phyloP scores from a whole-genome alignment of 2,329 filamentous ascomycete genomes.

The Aspergillus jensenii region DNA sequence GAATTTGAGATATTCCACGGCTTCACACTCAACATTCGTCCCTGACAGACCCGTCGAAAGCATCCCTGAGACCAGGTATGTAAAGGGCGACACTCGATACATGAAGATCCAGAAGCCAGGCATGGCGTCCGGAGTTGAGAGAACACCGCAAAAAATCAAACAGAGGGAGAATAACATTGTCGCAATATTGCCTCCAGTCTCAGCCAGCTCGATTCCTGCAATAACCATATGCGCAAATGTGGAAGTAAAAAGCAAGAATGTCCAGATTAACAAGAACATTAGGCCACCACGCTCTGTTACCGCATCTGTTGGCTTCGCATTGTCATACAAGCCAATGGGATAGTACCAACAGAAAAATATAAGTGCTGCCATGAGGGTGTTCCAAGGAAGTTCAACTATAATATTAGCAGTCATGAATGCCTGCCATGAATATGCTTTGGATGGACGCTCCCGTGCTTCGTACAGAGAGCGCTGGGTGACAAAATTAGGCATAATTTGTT shows the following conservation, averaged over 20 bases:
- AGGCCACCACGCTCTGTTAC: slow-evolving; percentile 59
- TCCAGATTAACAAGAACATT: slow-evolving; percentile 63
- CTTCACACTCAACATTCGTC: slow-evolving; percentile 28
- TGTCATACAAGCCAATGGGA: slow-evolving; percentile 52
- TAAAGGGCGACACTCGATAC: slow-evolving; percentile 69
- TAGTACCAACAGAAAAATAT: slow-evolving; percentile 70
- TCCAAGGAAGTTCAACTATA: slow-evolving; percentile 69
- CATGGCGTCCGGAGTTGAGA: slow-evolving; percentile 55
- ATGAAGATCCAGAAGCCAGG: slow-evolving; percentile 79
- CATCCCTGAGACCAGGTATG: slow-evolving; percentile 55
- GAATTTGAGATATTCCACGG: slow-evolving; percentile 33
- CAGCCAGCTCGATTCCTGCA: slow-evolving; percentile 66
- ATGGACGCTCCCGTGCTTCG: slow-evolving; percentile 61
- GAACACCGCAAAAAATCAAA: slow-evolving; percentile 57
- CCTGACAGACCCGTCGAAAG: slow-evolving; percentile 40
- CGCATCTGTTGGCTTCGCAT: slow-evolving; percentile 38
- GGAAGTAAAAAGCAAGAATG: slow-evolving; percentile 69
- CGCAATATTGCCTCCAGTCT: slow-evolving; percentile 65
- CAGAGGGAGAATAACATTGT: slow-evolving; percentile 60
- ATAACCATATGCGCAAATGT: slow-evolving; percentile 75
- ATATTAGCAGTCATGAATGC: slow-evolving; percentile 71
- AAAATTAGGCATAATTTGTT: slow-evolving; percentile 60
- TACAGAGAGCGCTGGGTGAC: slow-evolving; percentile 59
- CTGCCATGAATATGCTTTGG: slow-evolving; percentile 73
- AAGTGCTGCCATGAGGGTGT: slow-evolving; percentile 61